phyloP scores from a whole-genome alignment of 106 monocot genomes.

The Agapanthus africanus region DNA sequence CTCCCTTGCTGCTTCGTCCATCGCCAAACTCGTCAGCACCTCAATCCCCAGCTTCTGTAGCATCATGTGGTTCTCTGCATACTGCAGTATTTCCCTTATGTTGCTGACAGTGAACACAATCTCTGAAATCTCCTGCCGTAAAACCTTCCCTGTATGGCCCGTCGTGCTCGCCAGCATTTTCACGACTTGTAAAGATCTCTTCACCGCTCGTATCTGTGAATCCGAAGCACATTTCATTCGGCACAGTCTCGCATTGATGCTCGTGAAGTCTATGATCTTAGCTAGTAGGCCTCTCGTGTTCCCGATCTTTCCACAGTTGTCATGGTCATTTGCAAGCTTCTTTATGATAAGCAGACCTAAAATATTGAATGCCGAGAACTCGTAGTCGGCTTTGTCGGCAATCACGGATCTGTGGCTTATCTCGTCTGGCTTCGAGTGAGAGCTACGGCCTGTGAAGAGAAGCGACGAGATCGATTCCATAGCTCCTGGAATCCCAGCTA shows the following conservation, averaged over 20 bases:
- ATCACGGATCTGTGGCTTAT: not conserved
- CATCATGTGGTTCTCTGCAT: slow-evolving; percentile 36
- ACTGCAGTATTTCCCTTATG: slow-evolving; percentile 48
- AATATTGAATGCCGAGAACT: slow-evolving; percentile 37
- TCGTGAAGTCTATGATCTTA: slow-evolving; percentile 53
- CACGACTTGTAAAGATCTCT: slow-evolving; percentile 36
- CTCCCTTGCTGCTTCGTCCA: slow-evolving; percentile 45
- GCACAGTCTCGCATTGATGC: slow-evolving; percentile 17
- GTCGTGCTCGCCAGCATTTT: slow-evolving; percentile 32
- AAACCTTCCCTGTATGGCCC: slow-evolving; percentile 37
- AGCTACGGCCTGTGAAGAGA: slow-evolving; percentile 30
- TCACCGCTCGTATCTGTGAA: slow-evolving; percentile 32
- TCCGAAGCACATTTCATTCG: slow-evolving; percentile 8
- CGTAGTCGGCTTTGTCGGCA: slow-evolving; percentile 5
- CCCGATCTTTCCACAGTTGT: slow-evolving; percentile 48
- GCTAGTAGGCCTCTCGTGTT: slow-evolving; percentile 41
- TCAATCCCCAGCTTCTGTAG: slow-evolving; percentile 53
- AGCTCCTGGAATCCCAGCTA: slow-evolving; percentile 47
- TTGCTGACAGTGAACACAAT: slow-evolving; percentile 55
- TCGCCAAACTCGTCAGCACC: slow-evolving; percentile 49
- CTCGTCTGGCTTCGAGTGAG: slow-evolving; percentile 6
- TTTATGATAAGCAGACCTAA: slow-evolving; percentile 49
- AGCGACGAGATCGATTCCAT: slow-evolving; percentile 60
- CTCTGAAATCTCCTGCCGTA: slow-evolving; percentile 36
- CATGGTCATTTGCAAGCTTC: slow-evolving; percentile 38